Base-by-base conservation (phyloP, 768 basidiomycete species). In the Exidia glandulosa region DNA sequence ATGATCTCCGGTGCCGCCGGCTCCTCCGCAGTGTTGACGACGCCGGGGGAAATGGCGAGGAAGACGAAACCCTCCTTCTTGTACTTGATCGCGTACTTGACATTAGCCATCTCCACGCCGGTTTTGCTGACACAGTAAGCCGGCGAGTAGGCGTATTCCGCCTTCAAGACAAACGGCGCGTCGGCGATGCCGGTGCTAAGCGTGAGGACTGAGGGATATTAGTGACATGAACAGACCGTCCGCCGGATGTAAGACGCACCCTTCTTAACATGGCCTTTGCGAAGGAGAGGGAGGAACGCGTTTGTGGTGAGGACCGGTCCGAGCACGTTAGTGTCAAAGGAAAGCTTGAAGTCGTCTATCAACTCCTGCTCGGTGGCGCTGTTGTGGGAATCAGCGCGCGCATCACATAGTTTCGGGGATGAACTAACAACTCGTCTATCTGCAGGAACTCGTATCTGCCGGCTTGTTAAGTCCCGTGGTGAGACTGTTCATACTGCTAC, bases 261-360 rank as follows among this genome's bases (percentile, higher is more conserved):
- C n/a, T 45, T 45, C 41, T 59, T 59, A 29, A 30, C 23, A 4
- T 31, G 13, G 9, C 47, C 37, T 2, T 45, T n/a, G 27, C 37
- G 33, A 31, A 78, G 65, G 29, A 77, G 68, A 12, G 76, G 76
- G 6, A 78, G 69, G 68, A 77, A 74, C 3, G 66, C 66, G 63
- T 74, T 73, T 61, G 67, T 73, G 14, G 73, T 69, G 63, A 68
- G 66, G 19, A 75, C 65, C 19, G 69, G 66, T 31, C 74, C 75
- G 57, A 73, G 41, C 52, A 73, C 70, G 65, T 78, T 77, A 29
- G 67, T 65, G 13, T 67, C 63, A 62, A 69, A 70, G 10, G 16
- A 10, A 14, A 23, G 6, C 19, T 23, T 14, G 41, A 45, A 45
- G 41, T 45, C 41, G 6, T 10, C 12, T 0, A 45, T 12, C 10